Evolutionary conservation across 1,284 basidiomycete genomes (phyloP).

Genomic region (Tremellales sp.): DNA sequence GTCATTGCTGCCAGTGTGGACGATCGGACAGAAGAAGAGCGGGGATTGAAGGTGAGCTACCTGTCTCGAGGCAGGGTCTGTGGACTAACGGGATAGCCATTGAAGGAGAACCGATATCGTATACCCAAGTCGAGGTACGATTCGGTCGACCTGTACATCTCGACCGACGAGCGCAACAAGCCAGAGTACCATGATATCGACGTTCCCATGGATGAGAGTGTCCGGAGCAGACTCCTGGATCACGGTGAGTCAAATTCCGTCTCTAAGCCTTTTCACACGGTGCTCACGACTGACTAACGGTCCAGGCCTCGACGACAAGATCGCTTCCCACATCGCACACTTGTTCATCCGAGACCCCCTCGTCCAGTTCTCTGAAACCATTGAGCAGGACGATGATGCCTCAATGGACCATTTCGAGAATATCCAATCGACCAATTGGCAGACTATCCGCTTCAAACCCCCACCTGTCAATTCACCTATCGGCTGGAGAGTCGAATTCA

Average conservation of each 20-base stretch:
- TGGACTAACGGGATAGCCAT: conserved; percentile 60
- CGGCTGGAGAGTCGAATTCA: conserved; percentile 98
- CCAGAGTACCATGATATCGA: conserved; percentile 89
- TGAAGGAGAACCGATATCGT: conserved; percentile 65
- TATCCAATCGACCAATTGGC: conserved; percentile 99
- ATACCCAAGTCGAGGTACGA: conserved; percentile 98
- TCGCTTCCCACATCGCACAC: conserved; percentile 90
- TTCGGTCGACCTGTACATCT: conserved; percentile 91
- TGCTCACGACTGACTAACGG: background rate
- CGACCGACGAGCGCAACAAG: conserved; percentile 77
- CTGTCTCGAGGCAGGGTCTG: background rate
- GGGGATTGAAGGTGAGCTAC: conserved; percentile 68
- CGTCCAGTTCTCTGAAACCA: conserved; percentile 89
- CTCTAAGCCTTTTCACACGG: background rate
- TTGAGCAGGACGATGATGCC: conserved; percentile 81
- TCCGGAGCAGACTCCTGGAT: conserved; percentile 65
- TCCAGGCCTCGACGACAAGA: conserved; percentile 78
- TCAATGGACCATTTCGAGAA: conserved; percentile 99
- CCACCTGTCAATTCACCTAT: conserved; percentile 87
- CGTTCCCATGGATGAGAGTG: conserved; percentile 71
- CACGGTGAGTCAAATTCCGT: conserved; percentile 61
- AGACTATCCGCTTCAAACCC: conserved; percentile 97
- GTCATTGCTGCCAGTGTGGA: conserved; percentile 97
- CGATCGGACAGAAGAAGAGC: conserved; percentile 91
- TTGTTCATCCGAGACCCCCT: conserved; percentile 97